Conservation (phyloP, 305 asterid species). For the Fraxinus platypoda region DNA sequence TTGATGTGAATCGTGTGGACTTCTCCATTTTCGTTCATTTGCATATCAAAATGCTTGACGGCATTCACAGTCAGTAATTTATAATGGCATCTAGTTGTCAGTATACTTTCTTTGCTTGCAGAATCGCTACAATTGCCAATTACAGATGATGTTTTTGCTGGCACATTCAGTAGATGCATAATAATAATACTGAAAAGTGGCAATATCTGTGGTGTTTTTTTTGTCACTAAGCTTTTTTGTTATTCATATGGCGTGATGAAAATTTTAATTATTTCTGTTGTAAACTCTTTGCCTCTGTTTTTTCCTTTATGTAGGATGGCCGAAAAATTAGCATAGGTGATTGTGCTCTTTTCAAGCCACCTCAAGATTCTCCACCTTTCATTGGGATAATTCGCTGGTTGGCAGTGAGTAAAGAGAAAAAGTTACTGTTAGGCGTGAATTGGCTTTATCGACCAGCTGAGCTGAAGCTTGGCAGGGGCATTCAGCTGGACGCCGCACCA, state of each 20-base stretch:
- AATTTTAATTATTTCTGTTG: neutral
- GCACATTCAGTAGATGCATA: neutral
- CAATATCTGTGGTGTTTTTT: neutral
- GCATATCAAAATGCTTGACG: neutral
- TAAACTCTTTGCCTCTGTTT: neutral
- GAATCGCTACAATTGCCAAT: neutral
- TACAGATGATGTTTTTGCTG: neutral
- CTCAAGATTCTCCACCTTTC: conserved; percentile 51
- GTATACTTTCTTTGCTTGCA: neutral
- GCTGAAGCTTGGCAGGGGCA: conserved; percentile 72
- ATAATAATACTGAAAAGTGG: neutral
- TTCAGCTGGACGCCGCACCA: conserved; percentile 65
- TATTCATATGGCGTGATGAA: neutral
- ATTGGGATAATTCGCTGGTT: conserved; percentile 67
- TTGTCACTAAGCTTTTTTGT: neutral
- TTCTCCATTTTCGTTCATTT: neutral
- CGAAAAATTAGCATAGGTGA: conserved; percentile 51
- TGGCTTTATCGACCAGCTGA: conserved; percentile 94
- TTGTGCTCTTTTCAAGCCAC: conserved; percentile 61
- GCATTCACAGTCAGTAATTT: neutral
- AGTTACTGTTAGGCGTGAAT: conserved; percentile 63
- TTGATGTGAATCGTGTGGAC: neutral
- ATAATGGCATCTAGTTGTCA: neutral
- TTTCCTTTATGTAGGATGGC: conserved; percentile 43
- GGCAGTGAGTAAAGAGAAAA: conserved; percentile 45